Evolutionary conservation across 257 asterid genomes (phyloP).

Genomic region (Jacaranda mimosifolia): DNA sequence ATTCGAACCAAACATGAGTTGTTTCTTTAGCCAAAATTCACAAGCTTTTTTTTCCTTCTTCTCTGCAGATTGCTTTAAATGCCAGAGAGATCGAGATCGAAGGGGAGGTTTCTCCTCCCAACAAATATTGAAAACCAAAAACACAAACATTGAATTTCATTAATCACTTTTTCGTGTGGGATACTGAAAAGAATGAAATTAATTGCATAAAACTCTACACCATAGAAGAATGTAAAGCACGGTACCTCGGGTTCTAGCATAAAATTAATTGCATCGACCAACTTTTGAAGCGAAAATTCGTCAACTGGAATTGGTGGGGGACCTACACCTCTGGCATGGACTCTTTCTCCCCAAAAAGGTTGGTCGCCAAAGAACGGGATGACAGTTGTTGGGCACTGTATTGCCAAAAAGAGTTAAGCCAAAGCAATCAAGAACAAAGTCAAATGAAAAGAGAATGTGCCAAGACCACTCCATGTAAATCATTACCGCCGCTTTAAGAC

Average conservation of each 20-base stretch:
- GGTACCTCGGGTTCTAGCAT: constrained; percentile 90
- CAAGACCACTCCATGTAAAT: not conserved
- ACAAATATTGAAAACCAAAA: not conserved
- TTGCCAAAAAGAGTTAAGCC: constrained; percentile 7
- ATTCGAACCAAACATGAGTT: not conserved
- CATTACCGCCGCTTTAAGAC: constrained; percentile 95
- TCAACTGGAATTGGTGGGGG: constrained; percentile 92
- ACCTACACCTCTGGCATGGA: constrained; percentile 85
- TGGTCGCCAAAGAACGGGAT: constrained; percentile 97
- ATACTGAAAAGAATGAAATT: not conserved
- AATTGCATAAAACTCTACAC: not conserved
- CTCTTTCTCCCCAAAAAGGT: constrained; percentile 98
- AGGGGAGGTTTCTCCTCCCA: not conserved
- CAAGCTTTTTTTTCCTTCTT: not conserved
- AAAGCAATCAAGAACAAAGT: constrained; percentile 18
- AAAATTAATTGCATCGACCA: constrained; percentile 72
- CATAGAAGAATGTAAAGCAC: not conserved
- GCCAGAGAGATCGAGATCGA: not conserved
- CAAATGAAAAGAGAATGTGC: not conserved
- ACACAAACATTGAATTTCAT: not conserved
- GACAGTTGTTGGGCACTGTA: constrained; percentile 90
- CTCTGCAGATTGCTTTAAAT: not conserved
- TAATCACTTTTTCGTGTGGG: not conserved
- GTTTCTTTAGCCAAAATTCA: not conserved
- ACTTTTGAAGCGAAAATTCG: constrained; percentile 75